phyloP scores from a whole-genome alignment of 306 rosid species.

The Ceratonia siliqua region DNA sequence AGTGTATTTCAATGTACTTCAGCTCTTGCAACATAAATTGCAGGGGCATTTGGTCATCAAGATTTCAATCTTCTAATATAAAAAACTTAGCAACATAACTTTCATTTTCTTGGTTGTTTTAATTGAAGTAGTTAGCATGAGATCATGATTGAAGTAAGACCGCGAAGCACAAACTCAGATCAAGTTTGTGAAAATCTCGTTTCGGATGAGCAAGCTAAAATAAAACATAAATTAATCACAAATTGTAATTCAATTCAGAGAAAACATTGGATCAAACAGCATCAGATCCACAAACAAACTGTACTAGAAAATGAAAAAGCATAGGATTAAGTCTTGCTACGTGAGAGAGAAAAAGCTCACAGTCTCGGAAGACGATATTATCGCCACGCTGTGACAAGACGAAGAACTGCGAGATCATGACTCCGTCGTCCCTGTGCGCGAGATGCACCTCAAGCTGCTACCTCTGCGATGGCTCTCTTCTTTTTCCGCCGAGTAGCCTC shows the following conservation, averaged over 20 bases:
- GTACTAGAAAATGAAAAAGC: background rate
- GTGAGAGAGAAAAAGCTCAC: conserved; percentile 35
- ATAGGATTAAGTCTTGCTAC: background rate
- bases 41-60: background rate
- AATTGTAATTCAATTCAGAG: background rate
- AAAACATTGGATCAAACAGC: conserved; percentile 32
- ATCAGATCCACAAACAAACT: conserved; percentile 34
- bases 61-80: background rate
- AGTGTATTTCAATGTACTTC: background rate
- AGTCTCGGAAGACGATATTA: conserved; percentile 56
- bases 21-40: background rate
- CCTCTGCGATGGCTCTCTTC: conserved; percentile 16
- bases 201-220: conserved; percentile 16
- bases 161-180: conserved; percentile 27
- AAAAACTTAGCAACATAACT: background rate
- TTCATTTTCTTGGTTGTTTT: background rate
- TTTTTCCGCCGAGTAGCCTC: background rate
- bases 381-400: conserved; percentile 55
- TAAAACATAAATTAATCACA: background rate
- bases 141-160: conserved; percentile 30
- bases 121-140: background rate
- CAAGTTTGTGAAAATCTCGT: background rate
- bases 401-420: conserved; percentile 58
- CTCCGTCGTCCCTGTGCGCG: background rate
- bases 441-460: conserved; percentile 10